Evolutionary conservation across 768 basidiomycete genomes (phyloP), one percentile per base, ranked within the genome.

Genomic region (Serendipita sp.): DNA sequence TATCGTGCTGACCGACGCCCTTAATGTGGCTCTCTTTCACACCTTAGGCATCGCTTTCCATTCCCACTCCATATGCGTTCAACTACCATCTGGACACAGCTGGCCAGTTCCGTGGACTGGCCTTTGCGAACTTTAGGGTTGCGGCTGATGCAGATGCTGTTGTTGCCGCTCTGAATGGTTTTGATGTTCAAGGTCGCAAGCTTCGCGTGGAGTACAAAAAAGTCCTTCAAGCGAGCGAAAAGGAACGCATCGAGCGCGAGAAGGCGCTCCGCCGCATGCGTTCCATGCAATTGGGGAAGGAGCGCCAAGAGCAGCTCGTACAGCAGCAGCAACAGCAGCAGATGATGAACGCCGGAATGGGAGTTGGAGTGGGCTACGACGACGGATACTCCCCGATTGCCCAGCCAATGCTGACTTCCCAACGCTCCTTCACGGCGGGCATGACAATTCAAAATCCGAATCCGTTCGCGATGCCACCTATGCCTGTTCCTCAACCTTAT

Each of bases 151-250:
- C 96, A 0, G 93, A 95, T 69, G 89, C 92, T 16, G 93, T 95
- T 62, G 95, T 98, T 3, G 93, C 82, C 42, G 96, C 96, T 43
- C 76, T 99, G 69, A 97, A 98, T 68, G 95, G 95, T 11, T 94
- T 90, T 71, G 92, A 94, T 68, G 88, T 96, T 34, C 89, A 92
- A 69, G 96, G 96, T 24, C 89, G 96, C 69, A 98, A 97, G 74
- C 79, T 99, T 60, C 88, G 96, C 44, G 95, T 97, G 62, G 96
- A 99, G 74, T 98, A 98, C 78, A 99, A 99, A 78, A 97, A 97
- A 74, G 95, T 97, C 5, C 76, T 99, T n/a, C 94, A 97, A 72
- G 93, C 94, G 2, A 94, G 95, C 56, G 96, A 99, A 75, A 99
- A 99, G 75, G 96, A 99, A 71, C 83, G 91, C 63, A 99, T 98